phyloP scores from a whole-genome alignment of 805 yeast genomes.

The Ogataea minuta region DNA sequence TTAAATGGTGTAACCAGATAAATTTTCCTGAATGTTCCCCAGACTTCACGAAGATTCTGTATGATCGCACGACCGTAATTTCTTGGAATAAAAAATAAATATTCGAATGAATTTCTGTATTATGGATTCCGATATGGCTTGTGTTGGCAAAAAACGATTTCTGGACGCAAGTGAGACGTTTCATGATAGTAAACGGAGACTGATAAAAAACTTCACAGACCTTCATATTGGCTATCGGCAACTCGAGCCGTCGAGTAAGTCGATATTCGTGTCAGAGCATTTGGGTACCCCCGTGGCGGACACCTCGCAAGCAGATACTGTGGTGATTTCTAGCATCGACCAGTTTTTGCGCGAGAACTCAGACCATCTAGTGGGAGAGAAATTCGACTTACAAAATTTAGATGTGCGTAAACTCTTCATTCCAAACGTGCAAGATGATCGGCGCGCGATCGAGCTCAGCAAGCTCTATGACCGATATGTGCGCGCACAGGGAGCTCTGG shows the following conservation, averaged over 20 bases:
- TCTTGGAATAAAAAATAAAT: slow-evolving; percentile 2
- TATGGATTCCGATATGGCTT: slow-evolving; percentile 3
- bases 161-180: slow-evolving; percentile 6
- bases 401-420: slow-evolving; percentile 16
- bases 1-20: too few species aligned
- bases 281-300: not conserved
- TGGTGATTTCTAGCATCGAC: slow-evolving; percentile 25
- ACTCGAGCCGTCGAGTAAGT: not conserved
- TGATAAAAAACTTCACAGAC: slow-evolving; percentile 9
- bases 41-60: slow-evolving; percentile 4
- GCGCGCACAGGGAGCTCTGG: slow-evolving; percentile 21
- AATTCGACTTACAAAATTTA: slow-evolving; percentile 14
- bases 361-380: slow-evolving; percentile 15
- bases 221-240: slow-evolving; percentile 2
- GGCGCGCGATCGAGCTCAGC: slow-evolving; percentile 16
- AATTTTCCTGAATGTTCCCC: slow-evolving; percentile 5
- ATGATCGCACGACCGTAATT: slow-evolving; percentile 8
- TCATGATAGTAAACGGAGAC: slow-evolving; percentile 7
- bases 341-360: slow-evolving; percentile 25
- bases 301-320: slow-evolving; percentile 7
- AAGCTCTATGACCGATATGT: slow-evolving; percentile 26
- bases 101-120: not conserved
- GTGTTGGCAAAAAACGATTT: slow-evolving; percentile 6
- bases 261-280: slow-evolving; percentile 17
- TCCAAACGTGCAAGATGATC: slow-evolving; percentile 11